Evolutionary conservation across 768 basidiomycete species (phyloP).

Genomic region (Suillus variegatus): DNA sequence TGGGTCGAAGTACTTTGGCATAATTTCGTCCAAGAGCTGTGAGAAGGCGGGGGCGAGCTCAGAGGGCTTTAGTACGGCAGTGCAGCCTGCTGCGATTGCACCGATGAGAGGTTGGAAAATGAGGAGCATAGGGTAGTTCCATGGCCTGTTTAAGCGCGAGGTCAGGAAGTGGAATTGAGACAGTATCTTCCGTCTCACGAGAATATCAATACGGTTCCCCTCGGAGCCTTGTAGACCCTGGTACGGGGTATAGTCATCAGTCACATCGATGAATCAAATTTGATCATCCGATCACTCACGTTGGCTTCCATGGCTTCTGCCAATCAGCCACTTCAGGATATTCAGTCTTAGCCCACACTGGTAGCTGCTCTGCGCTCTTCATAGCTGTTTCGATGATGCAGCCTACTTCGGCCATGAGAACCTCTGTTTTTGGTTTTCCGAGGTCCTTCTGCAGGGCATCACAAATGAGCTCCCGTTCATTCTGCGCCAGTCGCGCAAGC

Average conservation of each 20-base stretch:
- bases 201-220: constrained; percentile 62
- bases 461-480: constrained; percentile 56
- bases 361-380: constrained; percentile 49
- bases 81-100: constrained; percentile 75
- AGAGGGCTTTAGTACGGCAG: constrained; percentile 65
- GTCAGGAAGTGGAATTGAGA: background rate
- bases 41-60: constrained; percentile 53
- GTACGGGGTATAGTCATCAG: background rate
- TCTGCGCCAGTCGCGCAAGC: constrained; percentile 60
- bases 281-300: constrained; percentile 19
- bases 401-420: constrained; percentile 46
- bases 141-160: constrained; percentile 44
- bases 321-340: constrained; percentile 37
- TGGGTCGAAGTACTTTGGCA: constrained; percentile 57
- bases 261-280: background rate
- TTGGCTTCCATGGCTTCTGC: constrained; percentile 55
- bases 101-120: constrained; percentile 60
- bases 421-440: constrained; percentile 42
- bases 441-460: constrained; percentile 49
- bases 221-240: constrained; percentile 53
- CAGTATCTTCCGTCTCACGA: constrained; percentile 40
- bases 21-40: constrained; percentile 49
- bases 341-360: constrained; percentile 57
- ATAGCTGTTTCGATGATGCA: constrained; percentile 43
- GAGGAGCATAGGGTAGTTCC: constrained; percentile 66